phyloP scores from a whole-genome alignment of 495 filamentous ascomycete species.

The Podospora pseudocomata region DNA sequence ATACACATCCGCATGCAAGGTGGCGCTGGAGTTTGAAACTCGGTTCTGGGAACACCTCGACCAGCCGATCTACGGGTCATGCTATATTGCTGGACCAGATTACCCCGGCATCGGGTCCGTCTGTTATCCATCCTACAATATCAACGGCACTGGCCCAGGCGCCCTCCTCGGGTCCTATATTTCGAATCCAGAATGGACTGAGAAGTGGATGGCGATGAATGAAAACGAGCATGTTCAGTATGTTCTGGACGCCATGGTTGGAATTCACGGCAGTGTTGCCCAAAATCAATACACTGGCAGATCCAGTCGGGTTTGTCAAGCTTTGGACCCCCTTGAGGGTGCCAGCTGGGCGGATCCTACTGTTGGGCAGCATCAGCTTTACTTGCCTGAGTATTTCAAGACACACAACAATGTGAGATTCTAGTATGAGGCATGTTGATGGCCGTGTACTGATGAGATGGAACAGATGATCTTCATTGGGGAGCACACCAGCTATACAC shows the following conservation, averaged over 20 bases:
- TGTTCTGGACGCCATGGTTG: slow-evolving; percentile 46
- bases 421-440: neutral
- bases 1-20: slow-evolving; percentile 60
- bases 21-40: slow-evolving; percentile 58
- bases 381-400: slow-evolving; percentile 65
- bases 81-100: slow-evolving; percentile 48
- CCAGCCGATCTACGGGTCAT: slow-evolving; percentile 61
- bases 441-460: neutral
- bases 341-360: slow-evolving; percentile 55
- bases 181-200: slow-evolving; percentile 33
- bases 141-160: slow-evolving; percentile 59
- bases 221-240: slow-evolving; percentile 27
- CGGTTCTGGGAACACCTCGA: slow-evolving; percentile 67
- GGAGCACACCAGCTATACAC: slow-evolving; percentile 71
- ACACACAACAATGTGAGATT: slow-evolving; percentile 47
- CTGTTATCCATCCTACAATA: slow-evolving; percentile 62
- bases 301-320: slow-evolving; percentile 58
- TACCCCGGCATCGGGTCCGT: slow-evolving; percentile 56
- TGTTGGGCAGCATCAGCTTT: slow-evolving; percentile 60
- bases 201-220: slow-evolving; percentile 25
- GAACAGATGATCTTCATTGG: slow-evolving; percentile 57
- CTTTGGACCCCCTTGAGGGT: slow-evolving; percentile 49
- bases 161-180: slow-evolving; percentile 57
- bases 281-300: slow-evolving; percentile 57
- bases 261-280: slow-evolving; percentile 57